Conservation (phyloP, 2,329 filamentous ascomycete genomes). For the Coniella vitis region DNA sequence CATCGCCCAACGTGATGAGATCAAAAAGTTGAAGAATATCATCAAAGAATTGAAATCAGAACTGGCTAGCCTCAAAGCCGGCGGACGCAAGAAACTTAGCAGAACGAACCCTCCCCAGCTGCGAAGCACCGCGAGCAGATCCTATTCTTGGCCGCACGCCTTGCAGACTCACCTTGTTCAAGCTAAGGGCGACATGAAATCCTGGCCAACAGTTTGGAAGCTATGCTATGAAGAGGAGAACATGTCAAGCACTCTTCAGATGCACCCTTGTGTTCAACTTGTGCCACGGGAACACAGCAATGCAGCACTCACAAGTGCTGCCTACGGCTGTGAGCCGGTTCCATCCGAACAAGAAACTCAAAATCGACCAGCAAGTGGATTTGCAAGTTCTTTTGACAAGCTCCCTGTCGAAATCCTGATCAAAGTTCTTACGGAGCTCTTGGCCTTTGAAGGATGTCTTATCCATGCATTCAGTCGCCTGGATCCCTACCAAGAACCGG, state of each 20-base stretch:
- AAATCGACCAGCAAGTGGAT: background rate
- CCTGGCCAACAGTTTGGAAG: slow-evolving; percentile 1
- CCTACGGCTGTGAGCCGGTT: background rate
- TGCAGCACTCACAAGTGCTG: background rate
- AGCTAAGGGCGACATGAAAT: background rate
- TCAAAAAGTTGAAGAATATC: background rate
- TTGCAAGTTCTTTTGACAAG: background rate
- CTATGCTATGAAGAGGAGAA: slow-evolving; percentile 1
- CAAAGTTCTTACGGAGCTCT: background rate
- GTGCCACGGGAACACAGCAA: background rate
- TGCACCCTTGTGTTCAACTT: slow-evolving; percentile 3
- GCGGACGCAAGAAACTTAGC: no score
- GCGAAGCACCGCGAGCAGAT: background rate
- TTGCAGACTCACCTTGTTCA: background rate
- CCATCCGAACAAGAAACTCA: no score
- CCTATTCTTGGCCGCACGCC: background rate
- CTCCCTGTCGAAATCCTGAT: background rate
- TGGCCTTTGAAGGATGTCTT: background rate
- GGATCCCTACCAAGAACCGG: background rate
- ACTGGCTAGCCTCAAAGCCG: no score
- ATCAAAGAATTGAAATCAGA: background rate
- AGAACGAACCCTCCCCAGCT: no score
- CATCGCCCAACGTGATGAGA: no score
- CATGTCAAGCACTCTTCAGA: background rate
- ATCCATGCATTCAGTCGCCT: slow-evolving; percentile 7